Conservation (phyloP, 345 rosid genomes). For the Arabidopsis suecica region DNA sequence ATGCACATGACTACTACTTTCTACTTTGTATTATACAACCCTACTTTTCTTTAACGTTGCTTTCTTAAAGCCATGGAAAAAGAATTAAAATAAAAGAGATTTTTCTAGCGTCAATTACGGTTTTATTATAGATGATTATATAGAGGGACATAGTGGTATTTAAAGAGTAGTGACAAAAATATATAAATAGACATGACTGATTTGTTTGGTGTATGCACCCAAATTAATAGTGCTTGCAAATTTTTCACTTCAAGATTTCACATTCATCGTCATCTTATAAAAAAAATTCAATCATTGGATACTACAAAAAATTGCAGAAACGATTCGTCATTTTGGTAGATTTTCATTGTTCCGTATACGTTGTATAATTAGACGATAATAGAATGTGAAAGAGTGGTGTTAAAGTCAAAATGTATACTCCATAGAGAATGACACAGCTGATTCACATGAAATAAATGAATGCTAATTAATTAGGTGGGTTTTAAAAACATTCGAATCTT, state of each 20-base stretch:
- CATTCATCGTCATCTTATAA: neutral
- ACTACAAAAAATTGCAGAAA: neutral
- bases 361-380: neutral
- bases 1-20: constrained; percentile 32
- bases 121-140: neutral
- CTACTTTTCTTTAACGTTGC: constrained; percentile 28
- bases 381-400: constrained; percentile 21
- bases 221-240: constrained; percentile 21
- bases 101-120: constrained; percentile 47
- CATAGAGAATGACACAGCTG: neutral
- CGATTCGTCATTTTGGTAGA: neutral
- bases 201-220: constrained; percentile 28
- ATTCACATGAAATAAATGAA: constrained; percentile 20
- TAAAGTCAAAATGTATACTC: constrained; percentile 28
- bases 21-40: constrained; percentile 39
- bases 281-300: neutral
- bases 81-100: constrained; percentile 12
- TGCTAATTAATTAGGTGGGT: neutral
- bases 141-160: constrained; percentile 15
- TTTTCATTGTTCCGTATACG: neutral
- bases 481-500: constrained; percentile 22
- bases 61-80: constrained; percentile 23
- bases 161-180: constrained; percentile 10
- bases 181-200: constrained; percentile 16
- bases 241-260: constrained; percentile 16